Percentiles rank a stretch among this genome's conserved stretches.
Conservation (phyloP, 2,329 filamentous ascomycete species). For the Trichoderma breve region DNA sequence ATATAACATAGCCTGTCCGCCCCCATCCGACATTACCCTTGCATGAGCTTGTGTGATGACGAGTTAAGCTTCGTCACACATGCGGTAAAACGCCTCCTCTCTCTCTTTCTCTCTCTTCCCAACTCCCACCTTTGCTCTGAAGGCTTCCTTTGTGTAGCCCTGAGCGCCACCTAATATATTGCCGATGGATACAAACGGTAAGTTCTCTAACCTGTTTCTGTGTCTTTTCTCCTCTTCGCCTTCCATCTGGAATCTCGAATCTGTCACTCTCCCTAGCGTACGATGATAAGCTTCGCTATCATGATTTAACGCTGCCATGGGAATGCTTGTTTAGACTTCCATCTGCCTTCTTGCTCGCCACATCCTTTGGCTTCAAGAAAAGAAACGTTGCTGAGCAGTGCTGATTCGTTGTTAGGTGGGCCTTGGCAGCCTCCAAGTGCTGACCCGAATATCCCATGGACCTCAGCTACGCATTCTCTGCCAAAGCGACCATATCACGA, state of each 20-base stretch:
- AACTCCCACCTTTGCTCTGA: neutral
- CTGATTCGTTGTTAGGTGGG: constrained; percentile 27
- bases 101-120: neutral
- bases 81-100: constrained; percentile 14
- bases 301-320: neutral
- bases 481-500: constrained; percentile 34
- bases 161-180: neutral
- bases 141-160: constrained; percentile 13
- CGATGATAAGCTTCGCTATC: neutral
- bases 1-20: neutral
- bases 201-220: neutral
- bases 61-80: constrained; percentile 3
- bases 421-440: constrained; percentile 25
- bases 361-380: neutral
- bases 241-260: neutral
- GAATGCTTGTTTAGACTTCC: neutral
- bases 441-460: constrained; percentile 37
- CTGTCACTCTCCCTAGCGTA: constrained; percentile 10
- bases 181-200: constrained; percentile 37
- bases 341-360: neutral
- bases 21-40: neutral
- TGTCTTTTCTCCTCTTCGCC: neutral
- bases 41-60: constrained; percentile 14
- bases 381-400: neutral
- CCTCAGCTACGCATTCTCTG: constrained; percentile 42